Evolutionary conservation across 345 rosid species (phyloP).

Genomic region (Sapria himalayana): DNA sequence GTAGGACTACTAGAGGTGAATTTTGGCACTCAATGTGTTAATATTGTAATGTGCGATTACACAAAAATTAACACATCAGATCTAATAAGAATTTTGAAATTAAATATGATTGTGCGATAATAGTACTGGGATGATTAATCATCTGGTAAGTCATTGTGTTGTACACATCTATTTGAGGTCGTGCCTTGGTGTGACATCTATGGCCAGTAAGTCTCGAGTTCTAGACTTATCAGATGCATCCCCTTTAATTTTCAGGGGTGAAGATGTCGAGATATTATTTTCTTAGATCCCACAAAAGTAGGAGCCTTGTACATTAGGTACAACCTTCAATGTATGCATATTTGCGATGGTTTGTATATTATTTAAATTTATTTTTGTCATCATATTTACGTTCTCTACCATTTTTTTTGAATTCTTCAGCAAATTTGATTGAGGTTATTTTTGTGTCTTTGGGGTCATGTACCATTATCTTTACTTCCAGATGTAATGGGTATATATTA

Average conservation of each 20-base stretch:
- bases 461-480: constrained; percentile 40
- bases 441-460: constrained; percentile 66
- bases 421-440: constrained; percentile 92
- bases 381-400: constrained; percentile 55
- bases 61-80: too few species aligned
- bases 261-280: too few species aligned
- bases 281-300: not conserved
- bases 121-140: too few species aligned
- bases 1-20: constrained; percentile 76
- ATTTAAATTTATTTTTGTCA: constrained; percentile 17
- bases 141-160: too few species aligned
- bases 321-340: constrained; percentile 6
- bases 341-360: constrained; percentile 19
- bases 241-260: too few species aligned
- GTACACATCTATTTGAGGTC: too few species aligned
- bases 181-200: constrained; percentile 5
- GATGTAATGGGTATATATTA: constrained; percentile 32
- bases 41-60: too few species aligned
- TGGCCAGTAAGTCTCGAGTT: too few species aligned
- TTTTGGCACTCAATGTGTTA: constrained; percentile 10
- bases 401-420: constrained; percentile 88
- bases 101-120: too few species aligned
- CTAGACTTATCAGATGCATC: too few species aligned
- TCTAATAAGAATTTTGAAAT: too few species aligned
- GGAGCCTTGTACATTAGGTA: constrained; percentile 1